phyloP scores from a whole-genome alignment of 2,329 filamentous ascomycete genomes.

The Aspergillus nomiae region DNA sequence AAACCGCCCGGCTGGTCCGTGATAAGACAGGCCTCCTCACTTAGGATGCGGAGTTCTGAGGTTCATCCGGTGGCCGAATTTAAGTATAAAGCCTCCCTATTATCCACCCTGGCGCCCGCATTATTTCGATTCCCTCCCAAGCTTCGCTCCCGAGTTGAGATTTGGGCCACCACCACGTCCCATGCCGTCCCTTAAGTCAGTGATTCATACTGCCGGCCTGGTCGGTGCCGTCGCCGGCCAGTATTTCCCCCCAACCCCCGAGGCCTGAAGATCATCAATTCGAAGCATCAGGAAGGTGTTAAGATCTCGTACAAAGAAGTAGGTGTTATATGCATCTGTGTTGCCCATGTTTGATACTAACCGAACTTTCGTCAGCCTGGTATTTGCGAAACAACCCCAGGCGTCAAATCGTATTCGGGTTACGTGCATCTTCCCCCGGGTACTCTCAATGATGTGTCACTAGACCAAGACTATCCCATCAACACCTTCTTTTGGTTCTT shows the following conservation, averaged over 20 bases:
- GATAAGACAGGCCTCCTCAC: neutral
- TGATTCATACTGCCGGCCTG: conserved; percentile 20
- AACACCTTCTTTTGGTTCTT: conserved; percentile 70
- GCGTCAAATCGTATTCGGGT: conserved; percentile 60
- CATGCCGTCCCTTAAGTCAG: conserved; percentile 16
- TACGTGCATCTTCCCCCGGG: conserved; percentile 60
- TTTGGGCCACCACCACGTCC: neutral
- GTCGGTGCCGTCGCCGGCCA: conserved; percentile 27
- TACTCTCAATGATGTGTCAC: conserved; percentile 40
- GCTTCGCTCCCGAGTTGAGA: neutral
- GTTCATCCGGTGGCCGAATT: neutral
- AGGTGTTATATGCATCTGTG: conserved; percentile 3
- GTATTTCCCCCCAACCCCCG: conserved; percentile 45
- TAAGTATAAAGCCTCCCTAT: neutral
- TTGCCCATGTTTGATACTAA: neutral
- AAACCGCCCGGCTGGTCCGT: neutral
- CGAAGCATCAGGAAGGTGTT: conserved; percentile 46
- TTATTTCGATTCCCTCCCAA: neutral
- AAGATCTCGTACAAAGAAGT: conserved; percentile 52
- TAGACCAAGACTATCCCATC: conserved; percentile 57
- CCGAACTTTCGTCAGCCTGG: conserved; percentile 32
- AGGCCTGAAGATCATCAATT: conserved; percentile 46
- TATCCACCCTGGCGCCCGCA: neutral
- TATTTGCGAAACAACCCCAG: conserved; percentile 60
- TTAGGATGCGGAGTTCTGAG: neutral